Evolutionary conservation across 495 filamentous ascomycete genomes (phyloP).

Genomic region (Xylaria grammica): DNA sequence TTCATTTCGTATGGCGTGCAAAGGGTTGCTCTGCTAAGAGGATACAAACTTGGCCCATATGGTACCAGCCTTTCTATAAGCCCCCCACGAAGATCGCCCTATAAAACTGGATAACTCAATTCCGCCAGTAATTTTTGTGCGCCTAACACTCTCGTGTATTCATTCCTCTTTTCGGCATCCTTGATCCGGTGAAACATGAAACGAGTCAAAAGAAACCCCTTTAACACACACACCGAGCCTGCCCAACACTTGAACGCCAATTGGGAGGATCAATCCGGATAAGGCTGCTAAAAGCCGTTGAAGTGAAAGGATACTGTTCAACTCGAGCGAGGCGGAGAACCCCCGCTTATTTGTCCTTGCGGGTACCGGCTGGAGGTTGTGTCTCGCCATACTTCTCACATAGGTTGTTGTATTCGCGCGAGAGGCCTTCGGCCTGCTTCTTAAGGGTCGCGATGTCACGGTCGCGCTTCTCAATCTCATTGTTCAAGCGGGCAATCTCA

Average conservation of each 20-base stretch:
- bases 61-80: background rate
- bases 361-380: slow-evolving; percentile 57
- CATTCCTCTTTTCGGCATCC: background rate
- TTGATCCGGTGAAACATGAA: background rate
- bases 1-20: background rate
- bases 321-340: background rate
- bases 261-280: slow-evolving; percentile 9
- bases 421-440: slow-evolving; percentile 80
- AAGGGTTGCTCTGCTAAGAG: background rate
- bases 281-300: slow-evolving; percentile 4
- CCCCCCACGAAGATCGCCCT: background rate
- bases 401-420: slow-evolving; percentile 79
- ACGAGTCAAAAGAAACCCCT: background rate
- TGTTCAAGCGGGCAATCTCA: slow-evolving; percentile 64
- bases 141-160: background rate
- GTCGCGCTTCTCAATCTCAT: slow-evolving; percentile 73
- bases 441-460: slow-evolving; percentile 79
- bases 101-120: slow-evolving; percentile 2
- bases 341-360: slow-evolving; percentile 70
- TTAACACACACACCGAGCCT: background rate
- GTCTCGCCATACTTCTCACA: slow-evolving; percentile 74
- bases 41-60: background rate
- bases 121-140: background rate
- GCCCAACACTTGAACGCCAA: slow-evolving; percentile 5
- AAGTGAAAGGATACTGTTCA: background rate